A percentile compares a stretch with the other conserved stretches of the same genome.
phyloP scores from a whole-genome alignment of 2,329 filamentous ascomycete species.

The Botryotinia narcissicola region DNA sequence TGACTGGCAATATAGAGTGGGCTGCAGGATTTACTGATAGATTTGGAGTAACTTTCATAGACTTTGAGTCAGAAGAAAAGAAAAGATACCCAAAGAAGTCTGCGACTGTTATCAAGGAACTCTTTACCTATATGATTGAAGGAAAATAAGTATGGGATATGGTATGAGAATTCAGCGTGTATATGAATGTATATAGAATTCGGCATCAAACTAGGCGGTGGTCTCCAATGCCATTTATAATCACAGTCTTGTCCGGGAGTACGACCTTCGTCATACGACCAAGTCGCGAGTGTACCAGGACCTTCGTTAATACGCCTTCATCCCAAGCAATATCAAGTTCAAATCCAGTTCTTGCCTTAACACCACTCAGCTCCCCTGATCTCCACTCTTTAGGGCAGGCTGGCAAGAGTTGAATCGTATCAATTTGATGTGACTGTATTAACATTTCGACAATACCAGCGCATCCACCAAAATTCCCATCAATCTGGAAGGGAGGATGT shows the following conservation, averaged over 20 bases:
- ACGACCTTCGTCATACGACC: background rate
- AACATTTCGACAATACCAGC: constrained; percentile 48
- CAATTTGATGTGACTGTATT: constrained; percentile 41
- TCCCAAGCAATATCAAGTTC: constrained; percentile 8
- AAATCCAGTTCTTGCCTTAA: background rate
- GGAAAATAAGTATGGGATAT: constrained; percentile 43
- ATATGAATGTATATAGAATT: background rate
- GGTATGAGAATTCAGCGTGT: background rate
- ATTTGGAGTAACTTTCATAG: constrained; percentile 79
- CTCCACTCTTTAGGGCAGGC: constrained; percentile 12
- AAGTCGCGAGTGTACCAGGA: background rate
- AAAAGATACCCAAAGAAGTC: constrained; percentile 81
- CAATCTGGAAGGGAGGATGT: constrained; percentile 50
- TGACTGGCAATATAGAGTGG: constrained; percentile 25
- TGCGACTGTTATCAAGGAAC: constrained; percentile 64
- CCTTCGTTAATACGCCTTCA: background rate
- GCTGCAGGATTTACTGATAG: constrained; percentile 82
- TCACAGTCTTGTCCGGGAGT: background rate
- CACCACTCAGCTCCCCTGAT: background rate
- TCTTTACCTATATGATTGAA: constrained; percentile 69
- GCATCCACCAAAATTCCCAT: constrained; percentile 51
- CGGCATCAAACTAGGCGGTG: background rate
- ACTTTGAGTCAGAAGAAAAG: constrained; percentile 70
- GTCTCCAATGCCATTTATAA: background rate
- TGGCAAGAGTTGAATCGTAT: background rate